phyloP scores from a whole-genome alignment of 192 early-diverging fungal genomes.

The Haplosporangium gracile region DNA sequence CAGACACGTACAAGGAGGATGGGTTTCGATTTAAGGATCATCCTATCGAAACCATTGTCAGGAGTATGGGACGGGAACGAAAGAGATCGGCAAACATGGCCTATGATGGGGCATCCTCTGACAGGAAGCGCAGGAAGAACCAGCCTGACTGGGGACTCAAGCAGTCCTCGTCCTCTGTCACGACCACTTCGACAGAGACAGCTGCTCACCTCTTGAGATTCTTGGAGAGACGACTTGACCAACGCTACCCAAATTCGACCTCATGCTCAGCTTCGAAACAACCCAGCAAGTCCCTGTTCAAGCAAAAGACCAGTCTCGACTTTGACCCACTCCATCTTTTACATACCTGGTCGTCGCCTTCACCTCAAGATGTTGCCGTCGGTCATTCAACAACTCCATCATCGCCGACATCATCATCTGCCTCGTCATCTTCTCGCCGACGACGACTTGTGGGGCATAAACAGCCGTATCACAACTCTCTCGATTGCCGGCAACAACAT shows the following conservation, averaged over 20 bases:
- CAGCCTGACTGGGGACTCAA: conserved; percentile 6
- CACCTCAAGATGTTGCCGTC: background rate
- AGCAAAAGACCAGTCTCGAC: background rate
- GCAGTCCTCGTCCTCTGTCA: background rate
- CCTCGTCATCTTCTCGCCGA: background rate
- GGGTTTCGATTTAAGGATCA: background rate
- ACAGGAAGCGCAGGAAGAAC: conserved; percentile 24
- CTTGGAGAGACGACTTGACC: background rate
- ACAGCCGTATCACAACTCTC: conserved; percentile 1
- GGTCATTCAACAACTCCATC: background rate
- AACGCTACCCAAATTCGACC: background rate
- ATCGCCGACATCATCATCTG: background rate
- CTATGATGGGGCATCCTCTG: background rate
- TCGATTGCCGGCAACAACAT: conserved; percentile 8
- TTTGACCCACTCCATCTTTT: conserved; percentile 13
- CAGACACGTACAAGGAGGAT: background rate
- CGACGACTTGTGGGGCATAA: background rate
- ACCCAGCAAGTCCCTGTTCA: background rate
- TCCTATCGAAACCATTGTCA: background rate
- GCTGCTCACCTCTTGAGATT: conserved; percentile 1
- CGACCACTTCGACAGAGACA: conserved; percentile 3
- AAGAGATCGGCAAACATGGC: conserved; percentile 10
- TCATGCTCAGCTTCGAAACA: background rate
- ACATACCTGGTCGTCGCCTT: conserved; percentile 7
- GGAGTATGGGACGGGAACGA: background rate